Evolutionary conservation across 768 basidiomycete genomes (phyloP).

Genomic region (Amanita brunnescens): DNA sequence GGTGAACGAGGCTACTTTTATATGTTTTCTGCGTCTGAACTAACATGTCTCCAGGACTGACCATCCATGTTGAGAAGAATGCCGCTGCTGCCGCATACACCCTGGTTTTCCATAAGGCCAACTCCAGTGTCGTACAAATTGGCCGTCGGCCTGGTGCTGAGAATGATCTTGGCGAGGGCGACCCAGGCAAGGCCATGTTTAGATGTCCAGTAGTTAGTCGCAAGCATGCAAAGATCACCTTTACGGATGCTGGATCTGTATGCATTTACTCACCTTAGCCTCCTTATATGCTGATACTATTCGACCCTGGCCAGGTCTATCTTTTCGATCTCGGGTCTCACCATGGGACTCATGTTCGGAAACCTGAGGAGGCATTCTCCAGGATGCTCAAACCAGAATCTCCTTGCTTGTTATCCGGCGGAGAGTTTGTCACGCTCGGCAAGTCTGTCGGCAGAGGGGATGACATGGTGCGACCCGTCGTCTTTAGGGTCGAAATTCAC

Average conservation of each 20-base stretch:
- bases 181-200: conserved; percentile 50
- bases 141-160: conserved; percentile 58
- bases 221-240: conserved; percentile 68
- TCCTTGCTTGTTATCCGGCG: conserved; percentile 50
- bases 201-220: conserved; percentile 74
- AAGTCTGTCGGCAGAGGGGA: conserved; percentile 61
- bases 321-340: conserved; percentile 66
- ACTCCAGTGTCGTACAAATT: conserved; percentile 47
- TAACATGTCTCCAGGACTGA: conserved; percentile 37
- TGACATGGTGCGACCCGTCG: conserved; percentile 54
- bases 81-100: conserved; percentile 34
- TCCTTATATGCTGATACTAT: conserved; percentile 7
- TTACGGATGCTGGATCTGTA: conserved; percentile 66
- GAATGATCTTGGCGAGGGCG: conserved; percentile 22
- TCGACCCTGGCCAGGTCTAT: conserved; percentile 41
- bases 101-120: conserved; percentile 44
- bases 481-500: conserved; percentile 46
- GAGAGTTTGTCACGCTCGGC: conserved; percentile 70
- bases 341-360: conserved; percentile 66
- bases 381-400: conserved; percentile 45
- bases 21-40: conserved; percentile 13
- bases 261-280: conserved; percentile 13
- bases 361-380: conserved; percentile 38
- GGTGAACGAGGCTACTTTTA: conserved; percentile 29
- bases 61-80: conserved; percentile 47